These are phyloP conservation scores for Peniophora sp. DNA, from an alignment of 1,284 basidiomycete species.

Conservation along the genomic window DNA sequence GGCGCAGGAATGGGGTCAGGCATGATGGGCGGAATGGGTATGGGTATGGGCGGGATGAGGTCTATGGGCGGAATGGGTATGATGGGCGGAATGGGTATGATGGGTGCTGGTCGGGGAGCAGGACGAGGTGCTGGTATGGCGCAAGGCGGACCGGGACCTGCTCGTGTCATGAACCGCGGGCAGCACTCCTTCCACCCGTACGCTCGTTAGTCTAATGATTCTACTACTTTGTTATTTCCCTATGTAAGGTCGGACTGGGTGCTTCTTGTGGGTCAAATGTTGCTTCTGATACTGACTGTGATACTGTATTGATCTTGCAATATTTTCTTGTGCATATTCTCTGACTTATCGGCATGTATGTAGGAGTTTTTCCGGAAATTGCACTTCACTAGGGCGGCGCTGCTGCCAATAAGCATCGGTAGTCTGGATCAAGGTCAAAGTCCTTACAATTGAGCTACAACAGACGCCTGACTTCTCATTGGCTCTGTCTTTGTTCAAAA, in stretches of 20 bases:
- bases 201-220: conserved; percentile 29
- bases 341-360: too few species aligned
- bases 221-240: conserved; percentile 24
- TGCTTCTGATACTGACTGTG: too few species aligned
- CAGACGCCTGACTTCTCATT: too few species aligned
- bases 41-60: conserved; percentile 21
- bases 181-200: conserved; percentile 59
- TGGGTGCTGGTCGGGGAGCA: conserved; percentile 20
- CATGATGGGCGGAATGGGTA: conserved; percentile 27
- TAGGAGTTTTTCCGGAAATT: too few species aligned
- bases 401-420: too few species aligned
- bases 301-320: too few species aligned
- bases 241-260: background rate
- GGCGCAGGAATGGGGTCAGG: conserved; percentile 24
- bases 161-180: conserved; percentile 44
- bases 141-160: conserved; percentile 38
- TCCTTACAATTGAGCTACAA: too few species aligned
- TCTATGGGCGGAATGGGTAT: conserved; percentile 8
- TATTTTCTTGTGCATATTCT: too few species aligned
- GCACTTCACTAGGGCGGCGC: too few species aligned
- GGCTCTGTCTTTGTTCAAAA: too few species aligned
- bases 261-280: too few species aligned
- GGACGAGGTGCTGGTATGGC: conserved; percentile 26
- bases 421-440: too few species aligned
- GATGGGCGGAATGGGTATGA: conserved; percentile 30